Evolutionary conservation across 305 asterid genomes (phyloP).

Genomic region (Solanum hybrid): DNA sequence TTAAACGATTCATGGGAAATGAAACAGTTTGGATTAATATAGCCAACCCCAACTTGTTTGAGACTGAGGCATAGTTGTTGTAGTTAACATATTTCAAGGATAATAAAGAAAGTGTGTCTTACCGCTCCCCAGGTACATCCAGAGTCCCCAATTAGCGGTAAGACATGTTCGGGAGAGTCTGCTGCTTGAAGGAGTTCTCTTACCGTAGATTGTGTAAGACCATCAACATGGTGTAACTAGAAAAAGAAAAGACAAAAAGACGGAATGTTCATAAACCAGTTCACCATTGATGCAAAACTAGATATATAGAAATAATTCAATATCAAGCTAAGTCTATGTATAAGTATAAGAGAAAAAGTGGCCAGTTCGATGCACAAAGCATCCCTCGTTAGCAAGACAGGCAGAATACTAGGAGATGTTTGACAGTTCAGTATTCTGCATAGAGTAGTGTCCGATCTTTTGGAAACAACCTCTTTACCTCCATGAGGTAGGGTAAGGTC

Average conservation of each 20-base stretch:
- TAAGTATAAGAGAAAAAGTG: not conserved
- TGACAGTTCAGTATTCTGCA: not conserved
- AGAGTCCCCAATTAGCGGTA: conserved; percentile 56
- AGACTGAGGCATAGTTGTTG: not conserved
- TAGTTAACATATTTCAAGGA: not conserved
- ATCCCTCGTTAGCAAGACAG: not conserved
- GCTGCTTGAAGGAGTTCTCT: conserved; percentile 41
- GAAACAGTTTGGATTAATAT: not conserved
- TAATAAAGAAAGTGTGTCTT: conserved; percentile 3
- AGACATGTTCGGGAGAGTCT: conserved; percentile 28
- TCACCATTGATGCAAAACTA: not conserved
- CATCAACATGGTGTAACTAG: conserved; percentile 86
- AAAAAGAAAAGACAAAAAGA: not conserved
- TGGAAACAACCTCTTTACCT: not conserved
- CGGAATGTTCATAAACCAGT: not conserved
- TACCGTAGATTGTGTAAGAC: conserved; percentile 57
- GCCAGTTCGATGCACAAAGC: not conserved
- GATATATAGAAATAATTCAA: not conserved
- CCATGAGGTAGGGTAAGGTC: not conserved
- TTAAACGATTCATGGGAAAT: not conserved
- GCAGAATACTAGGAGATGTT: not conserved
- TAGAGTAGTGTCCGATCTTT: not conserved
- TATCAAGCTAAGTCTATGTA: not conserved
- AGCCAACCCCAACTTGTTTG: not conserved
- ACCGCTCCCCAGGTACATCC: conserved; percentile 76